Base-by-base conservation (phyloP, 1,284 basidiomycete genomes). In the Cryptococcus sp. region DNA sequence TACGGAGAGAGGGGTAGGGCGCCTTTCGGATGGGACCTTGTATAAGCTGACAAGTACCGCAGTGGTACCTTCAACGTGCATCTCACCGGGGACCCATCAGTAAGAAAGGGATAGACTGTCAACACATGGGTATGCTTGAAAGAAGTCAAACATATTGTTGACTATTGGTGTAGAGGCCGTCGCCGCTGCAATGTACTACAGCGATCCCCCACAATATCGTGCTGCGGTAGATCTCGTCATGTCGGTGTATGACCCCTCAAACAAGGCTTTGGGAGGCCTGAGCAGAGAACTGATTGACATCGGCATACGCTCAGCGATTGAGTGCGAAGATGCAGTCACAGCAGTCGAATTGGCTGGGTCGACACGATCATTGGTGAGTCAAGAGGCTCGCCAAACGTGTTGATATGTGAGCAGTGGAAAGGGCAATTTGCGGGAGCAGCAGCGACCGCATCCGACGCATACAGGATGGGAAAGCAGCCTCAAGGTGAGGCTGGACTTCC, bases 1-100 rank as follows among this genome's bases (percentile, higher is more conserved):
- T 57, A 75, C 73, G 1, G 75, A 77, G 59, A 59, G 72, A 50
- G 61, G 54, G 11, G 75, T 75, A 46, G 13, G 29, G 29, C 13
- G 29, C 2, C 2, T 34, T 2, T 34, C 29, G 13, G 55, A 70
- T 63, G 11, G 20, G 22, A 34, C 8, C 11, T 34, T 34, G 29
- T 13, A 34, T 34, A 13, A 13, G 5, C 39, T 44, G 40, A n/a
- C 23, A 22, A 48, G 46, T 39, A 44, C 19, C 5, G 22, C 16
- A 61, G 61, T 43, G 59, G 66, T 23, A 50, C 45, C n/a, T 54
- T 26, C 40, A 41, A 44, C 44, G 45, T n/a, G 38, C 50, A 15
- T 55, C 22, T 26, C 29, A 50, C 13, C 43, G 52, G n/a, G 43
- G 46, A 39, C 41, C 49, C 4, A 38, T 54, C 25, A 55, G 13